These are phyloP conservation scores for Alternaria gansuensis DNA, from an alignment of 2,329 filamentous ascomycete species.

Conservation along the genomic window DNA sequence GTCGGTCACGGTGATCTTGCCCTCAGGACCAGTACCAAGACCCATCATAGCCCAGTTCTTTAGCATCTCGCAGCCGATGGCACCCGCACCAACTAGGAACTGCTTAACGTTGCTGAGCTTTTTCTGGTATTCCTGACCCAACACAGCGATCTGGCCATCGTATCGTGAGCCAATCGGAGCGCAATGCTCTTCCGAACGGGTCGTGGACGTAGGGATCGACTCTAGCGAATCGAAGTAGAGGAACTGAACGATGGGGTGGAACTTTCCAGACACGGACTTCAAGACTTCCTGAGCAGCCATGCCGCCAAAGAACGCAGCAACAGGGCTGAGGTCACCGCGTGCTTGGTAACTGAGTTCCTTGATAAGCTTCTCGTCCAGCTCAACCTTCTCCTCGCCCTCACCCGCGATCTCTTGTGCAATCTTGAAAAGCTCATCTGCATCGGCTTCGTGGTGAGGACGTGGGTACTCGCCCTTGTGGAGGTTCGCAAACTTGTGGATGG, in stretches of 20 bases:
- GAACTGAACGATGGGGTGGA: slow-evolving; percentile 94
- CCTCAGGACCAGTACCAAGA: slow-evolving; percentile 84
- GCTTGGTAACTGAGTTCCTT: slow-evolving; percentile 96
- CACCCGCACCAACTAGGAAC: slow-evolving; percentile 94
- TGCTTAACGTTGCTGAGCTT: slow-evolving; percentile 90
- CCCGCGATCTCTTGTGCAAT: slow-evolving; percentile 78
- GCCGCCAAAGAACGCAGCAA: slow-evolving; percentile 95
- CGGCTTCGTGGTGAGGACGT: slow-evolving; percentile 81
- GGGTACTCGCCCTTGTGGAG: slow-evolving; percentile 76
- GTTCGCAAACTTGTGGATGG: slow-evolving; percentile 85
- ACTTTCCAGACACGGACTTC: slow-evolving; percentile 97
- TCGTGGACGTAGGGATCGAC: slow-evolving; percentile 78
- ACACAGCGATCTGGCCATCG: slow-evolving; percentile 96
- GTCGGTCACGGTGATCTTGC: slow-evolving; percentile 91
- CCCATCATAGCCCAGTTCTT: slow-evolving; percentile 99
- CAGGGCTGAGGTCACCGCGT: slow-evolving; percentile 85
- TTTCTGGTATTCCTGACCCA: slow-evolving; percentile 91
- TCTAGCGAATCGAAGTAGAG: slow-evolving; percentile 99
- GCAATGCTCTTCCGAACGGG: slow-evolving; percentile 86
- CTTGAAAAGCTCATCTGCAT: slow-evolving; percentile 79
- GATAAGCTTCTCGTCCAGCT: slow-evolving; percentile 91
- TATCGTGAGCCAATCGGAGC: slow-evolving; percentile 86
- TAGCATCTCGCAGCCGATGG: slow-evolving; percentile 98
- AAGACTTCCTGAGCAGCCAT: slow-evolving; percentile 92
- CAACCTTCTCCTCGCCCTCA: slow-evolving; percentile 72